Base-by-base conservation (phyloP, 129 eudicot genomes). In the Deinandra increscens region DNA sequence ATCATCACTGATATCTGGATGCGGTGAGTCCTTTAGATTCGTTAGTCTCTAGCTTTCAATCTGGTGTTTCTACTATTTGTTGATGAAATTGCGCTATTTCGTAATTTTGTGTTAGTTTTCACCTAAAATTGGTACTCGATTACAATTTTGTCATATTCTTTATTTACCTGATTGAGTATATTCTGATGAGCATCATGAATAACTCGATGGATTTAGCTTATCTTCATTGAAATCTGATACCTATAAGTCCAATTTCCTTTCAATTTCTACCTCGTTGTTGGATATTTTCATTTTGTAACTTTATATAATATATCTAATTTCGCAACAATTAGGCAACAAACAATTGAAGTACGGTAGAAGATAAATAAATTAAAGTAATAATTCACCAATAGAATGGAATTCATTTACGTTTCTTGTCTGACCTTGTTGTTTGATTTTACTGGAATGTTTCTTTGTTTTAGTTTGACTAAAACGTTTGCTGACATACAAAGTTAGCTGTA, bases 341-440 rank as follows among this genome's bases (percentile, higher is more conserved):
- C 71, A 77, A 63, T 67, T 77, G 43, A 71, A 78, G 68, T 64
- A 45, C 51, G 69, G 68, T 73, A 60, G 61, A 65, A 45, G 56
- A 56, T 36, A 20, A 56, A 18, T 23, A 69, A 26, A 38, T 36
- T 19, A 59, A 58, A 18, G 20, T 8, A 58, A n/a, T n/a, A n/a
- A 45, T 6, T 17, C 42, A 54, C 72, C 44, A 5, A 23, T 37
- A 9, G 34, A 46, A 22, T 55, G 36, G 8, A 26, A 64, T 70
- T 70, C 73, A 63, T 53, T 74, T 70, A 75, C 78, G 68, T 60
- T 72, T 60, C 73, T 34, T 72, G 69, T 26, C 31, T 26, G 31
- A 26, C 31, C 31, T 3, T 26, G 31, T 3, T 26, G 31, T 26
- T 26, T 26, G 31, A 26, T 26, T 26, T 26, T 26, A 26, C n/a